These are phyloP conservation scores for Alloascoidea hylecoeti DNA, from an alignment of 805 yeast species.

Conservation along the genomic window DNA sequence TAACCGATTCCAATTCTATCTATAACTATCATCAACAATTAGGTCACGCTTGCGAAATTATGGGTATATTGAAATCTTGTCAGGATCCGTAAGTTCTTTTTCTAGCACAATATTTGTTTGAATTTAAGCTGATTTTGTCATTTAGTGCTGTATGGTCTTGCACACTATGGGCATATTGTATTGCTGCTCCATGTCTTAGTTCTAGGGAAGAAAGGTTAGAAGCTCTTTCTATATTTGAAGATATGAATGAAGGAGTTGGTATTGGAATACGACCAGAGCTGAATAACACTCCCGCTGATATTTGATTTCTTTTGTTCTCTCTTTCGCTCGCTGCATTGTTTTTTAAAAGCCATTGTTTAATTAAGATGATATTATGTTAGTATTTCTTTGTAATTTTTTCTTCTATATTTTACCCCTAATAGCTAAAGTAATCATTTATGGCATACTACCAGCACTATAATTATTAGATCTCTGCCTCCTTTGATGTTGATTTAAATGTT, in stretches of 20 bases:
- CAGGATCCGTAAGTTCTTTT: constrained; percentile 1
- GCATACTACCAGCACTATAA: too few species aligned
- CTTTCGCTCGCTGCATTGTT: too few species aligned
- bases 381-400: too few species aligned
- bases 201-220: not conserved
- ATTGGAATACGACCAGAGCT: constrained; percentile 1
- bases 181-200: not conserved
- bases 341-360: too few species aligned
- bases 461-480: too few species aligned
- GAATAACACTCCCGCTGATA: too few species aligned
- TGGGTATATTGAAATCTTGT: not conserved
- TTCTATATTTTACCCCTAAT: too few species aligned
- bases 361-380: too few species aligned
- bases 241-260: not conserved
- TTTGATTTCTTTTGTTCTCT: too few species aligned
- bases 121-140: not conserved
- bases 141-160: not conserved
- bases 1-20: not conserved
- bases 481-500: too few species aligned
- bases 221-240: not conserved
- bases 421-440: too few species aligned
- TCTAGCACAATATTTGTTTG: not conserved
- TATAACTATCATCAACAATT: not conserved
- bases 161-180: not conserved
- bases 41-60: not conserved